Evolutionary conservation across 1,139 yeast genomes (phyloP).

Genomic region (Suhomyces maxii): DNA sequence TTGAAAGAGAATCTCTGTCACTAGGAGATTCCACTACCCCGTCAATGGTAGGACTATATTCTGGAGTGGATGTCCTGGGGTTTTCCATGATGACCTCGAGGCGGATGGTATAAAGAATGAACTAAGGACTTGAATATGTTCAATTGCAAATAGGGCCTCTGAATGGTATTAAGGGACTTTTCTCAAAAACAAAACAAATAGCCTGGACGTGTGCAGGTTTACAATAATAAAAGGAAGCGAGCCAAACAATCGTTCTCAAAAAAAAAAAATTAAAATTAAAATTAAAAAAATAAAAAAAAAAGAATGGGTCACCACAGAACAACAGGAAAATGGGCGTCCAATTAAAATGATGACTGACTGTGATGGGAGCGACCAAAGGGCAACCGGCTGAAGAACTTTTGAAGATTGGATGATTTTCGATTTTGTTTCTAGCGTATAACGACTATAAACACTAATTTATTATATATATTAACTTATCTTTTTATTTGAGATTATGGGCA

Average conservation of each 20-base stretch:
- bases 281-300: too few species aligned
- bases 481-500: too few species aligned
- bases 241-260: background rate
- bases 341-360: too few species aligned
- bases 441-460: too few species aligned
- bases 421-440: too few species aligned
- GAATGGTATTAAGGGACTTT: background rate
- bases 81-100: background rate
- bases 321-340: too few species aligned
- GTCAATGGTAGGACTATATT: background rate
- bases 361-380: too few species aligned
- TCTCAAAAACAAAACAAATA: background rate
- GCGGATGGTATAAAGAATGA: background rate
- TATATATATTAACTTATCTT: too few species aligned
- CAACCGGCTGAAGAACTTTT: too few species aligned
- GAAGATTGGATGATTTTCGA: too few species aligned
- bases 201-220: background rate
- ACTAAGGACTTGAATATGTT: background rate
- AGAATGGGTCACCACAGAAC: too few species aligned
- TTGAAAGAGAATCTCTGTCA: slow-evolving; percentile 1
- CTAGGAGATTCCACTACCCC: background rate
- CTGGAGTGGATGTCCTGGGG: background rate
- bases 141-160: background rate
- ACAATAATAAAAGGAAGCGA: background rate
- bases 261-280: too few species aligned